phyloP scores from a whole-genome alignment of 441 rosid genomes.

The Manihot esculenta region DNA sequence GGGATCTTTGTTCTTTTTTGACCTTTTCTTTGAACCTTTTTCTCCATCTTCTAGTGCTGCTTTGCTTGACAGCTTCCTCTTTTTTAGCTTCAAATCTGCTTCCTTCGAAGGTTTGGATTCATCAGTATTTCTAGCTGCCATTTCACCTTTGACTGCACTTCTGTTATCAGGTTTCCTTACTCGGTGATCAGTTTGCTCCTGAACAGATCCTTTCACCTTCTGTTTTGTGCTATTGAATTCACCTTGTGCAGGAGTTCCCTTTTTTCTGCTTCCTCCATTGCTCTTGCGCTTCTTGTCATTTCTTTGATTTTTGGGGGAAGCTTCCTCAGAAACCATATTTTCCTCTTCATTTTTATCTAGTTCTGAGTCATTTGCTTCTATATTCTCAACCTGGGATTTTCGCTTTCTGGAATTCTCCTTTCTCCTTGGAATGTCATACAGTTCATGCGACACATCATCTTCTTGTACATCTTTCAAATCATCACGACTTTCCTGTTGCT shows the following conservation, averaged over 20 bases:
- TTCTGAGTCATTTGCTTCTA: slow-evolving; percentile 20
- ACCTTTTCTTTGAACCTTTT: slow-evolving; percentile 29
- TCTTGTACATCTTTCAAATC: slow-evolving; percentile 27
- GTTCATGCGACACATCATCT: slow-evolving; percentile 23
- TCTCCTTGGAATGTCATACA: slow-evolving; percentile 22
- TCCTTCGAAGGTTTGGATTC: slow-evolving; percentile 26
- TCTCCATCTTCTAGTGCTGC: slow-evolving; percentile 27
- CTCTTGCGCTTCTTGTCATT: slow-evolving; percentile 47
- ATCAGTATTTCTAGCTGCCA: not conserved
- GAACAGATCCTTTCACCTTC: slow-evolving; percentile 26
- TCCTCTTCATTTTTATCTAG: slow-evolving; percentile 10
- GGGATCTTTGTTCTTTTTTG: slow-evolving; percentile 47
- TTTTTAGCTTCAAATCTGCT: slow-evolving; percentile 25
- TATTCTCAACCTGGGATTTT: slow-evolving; percentile 38
- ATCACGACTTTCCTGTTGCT: slow-evolving; percentile 35
- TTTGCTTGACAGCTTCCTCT: slow-evolving; percentile 41
- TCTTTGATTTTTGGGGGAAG: slow-evolving; percentile 17
- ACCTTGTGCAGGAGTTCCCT: slow-evolving; percentile 28
- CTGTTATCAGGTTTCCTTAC: slow-evolving; percentile 22
- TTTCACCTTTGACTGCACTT: slow-evolving; percentile 29
- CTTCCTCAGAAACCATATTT: slow-evolving; percentile 19
- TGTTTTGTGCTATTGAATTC: slow-evolving; percentile 25
- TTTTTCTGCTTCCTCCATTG: slow-evolving; percentile 28
- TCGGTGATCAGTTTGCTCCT: slow-evolving; percentile 17
- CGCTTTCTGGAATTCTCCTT: slow-evolving; percentile 39